These are phyloP conservation scores for Prinsepia uniflora DNA, from an alignment of 306 rosid genomes.

Conservation along the genomic window DNA sequence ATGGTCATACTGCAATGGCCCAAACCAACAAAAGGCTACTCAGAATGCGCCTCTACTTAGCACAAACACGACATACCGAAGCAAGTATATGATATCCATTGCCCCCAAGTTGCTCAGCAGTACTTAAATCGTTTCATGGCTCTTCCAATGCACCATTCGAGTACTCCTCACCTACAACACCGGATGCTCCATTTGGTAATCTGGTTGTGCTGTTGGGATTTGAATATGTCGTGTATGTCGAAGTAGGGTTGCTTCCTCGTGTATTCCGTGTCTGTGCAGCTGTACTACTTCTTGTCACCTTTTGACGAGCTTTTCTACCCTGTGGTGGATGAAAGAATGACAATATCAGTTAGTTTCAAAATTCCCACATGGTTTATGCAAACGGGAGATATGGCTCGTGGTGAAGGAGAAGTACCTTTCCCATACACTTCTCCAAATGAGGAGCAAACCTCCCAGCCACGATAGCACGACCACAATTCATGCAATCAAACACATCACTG, in stretches of 20 bases:
- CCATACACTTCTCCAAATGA: slow-evolving; percentile 99
- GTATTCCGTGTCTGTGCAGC: slow-evolving; percentile 69
- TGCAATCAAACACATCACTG: slow-evolving; percentile 73
- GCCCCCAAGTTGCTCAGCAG: slow-evolving; percentile 2
- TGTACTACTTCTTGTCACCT: slow-evolving; percentile 87
- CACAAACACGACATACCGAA: not conserved
- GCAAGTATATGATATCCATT: not conserved
- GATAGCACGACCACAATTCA: slow-evolving; percentile 83
- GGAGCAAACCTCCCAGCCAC: slow-evolving; percentile 97
- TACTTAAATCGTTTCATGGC: slow-evolving; percentile 34
- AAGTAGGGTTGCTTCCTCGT: slow-evolving; percentile 54
- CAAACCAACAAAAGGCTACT: slow-evolving; percentile 6
- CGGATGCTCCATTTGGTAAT: slow-evolving; percentile 66
- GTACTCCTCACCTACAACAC: slow-evolving; percentile 66
- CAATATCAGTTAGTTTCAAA: not conserved
- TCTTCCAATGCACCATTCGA: slow-evolving; percentile 60
- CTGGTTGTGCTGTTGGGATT: slow-evolving; percentile 51
- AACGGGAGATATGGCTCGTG: not conserved
- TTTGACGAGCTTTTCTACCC: slow-evolving; percentile 96
- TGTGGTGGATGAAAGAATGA: slow-evolving; percentile 31
- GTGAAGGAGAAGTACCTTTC: slow-evolving; percentile 59
- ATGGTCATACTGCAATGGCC: not conserved
- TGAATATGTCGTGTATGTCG: slow-evolving; percentile 55
- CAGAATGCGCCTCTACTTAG: not conserved
- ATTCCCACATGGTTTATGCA: not conserved